Percentiles rank a stretch among this genome's conserved stretches.
These are phyloP conservation scores for Styphnolobium japonicum DNA, from an alignment of 306 rosid species.

Conservation along the genomic window DNA sequence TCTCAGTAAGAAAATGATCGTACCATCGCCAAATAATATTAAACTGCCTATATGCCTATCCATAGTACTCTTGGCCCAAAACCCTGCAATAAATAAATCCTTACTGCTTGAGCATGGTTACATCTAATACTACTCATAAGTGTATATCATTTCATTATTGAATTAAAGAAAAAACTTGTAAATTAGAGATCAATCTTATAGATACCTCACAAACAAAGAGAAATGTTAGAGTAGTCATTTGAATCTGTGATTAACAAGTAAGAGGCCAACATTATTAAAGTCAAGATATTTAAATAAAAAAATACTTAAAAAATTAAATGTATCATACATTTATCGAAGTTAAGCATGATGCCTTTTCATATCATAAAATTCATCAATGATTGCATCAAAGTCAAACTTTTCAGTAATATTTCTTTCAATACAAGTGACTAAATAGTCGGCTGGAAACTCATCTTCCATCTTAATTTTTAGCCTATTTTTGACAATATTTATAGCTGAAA, in stretches of 20 bases:
- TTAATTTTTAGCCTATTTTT: not conserved
- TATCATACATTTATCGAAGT: not conserved
- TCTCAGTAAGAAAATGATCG: too few species aligned
- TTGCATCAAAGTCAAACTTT: not conserved
- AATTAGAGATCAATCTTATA: not conserved
- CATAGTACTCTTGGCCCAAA: too few species aligned
- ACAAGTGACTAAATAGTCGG: not conserved
- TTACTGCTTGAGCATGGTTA: not conserved
- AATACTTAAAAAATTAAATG: not conserved
- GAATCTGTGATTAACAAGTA: not conserved
- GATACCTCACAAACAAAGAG: not conserved
- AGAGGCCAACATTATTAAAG: not conserved
- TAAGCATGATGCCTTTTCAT: not conserved
- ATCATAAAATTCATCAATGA: not conserved
- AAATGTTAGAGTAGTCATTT: not conserved
- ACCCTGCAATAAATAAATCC: too few species aligned
- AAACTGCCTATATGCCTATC: too few species aligned
- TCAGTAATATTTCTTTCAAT: not conserved
- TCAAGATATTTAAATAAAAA: not conserved
- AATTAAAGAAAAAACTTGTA: not conserved
- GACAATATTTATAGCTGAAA: not conserved
- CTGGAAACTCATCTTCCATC: not conserved
- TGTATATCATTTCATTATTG: not conserved
- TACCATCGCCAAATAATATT: too few species aligned
- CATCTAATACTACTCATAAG: not conserved